Conservation (phyloP, 163 green algal genomes). For the Chlorella variabilis region DNA sequence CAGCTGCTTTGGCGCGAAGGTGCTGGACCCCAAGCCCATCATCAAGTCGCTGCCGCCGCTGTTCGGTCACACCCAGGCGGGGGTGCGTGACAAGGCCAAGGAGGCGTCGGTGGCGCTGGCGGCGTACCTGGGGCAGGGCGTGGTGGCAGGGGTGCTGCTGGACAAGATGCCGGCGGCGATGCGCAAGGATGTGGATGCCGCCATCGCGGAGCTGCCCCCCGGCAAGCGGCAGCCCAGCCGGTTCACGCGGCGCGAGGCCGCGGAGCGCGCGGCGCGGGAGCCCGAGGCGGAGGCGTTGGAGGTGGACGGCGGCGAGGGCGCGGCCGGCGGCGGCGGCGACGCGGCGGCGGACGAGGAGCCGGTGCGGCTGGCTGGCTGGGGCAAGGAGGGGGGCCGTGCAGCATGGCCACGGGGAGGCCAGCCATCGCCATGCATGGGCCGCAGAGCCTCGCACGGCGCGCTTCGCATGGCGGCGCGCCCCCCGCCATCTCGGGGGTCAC, state of each 20-base stretch:
- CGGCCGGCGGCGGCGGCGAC: background rate
- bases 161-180: constrained; percentile 92
- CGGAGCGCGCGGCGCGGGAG: constrained; percentile 48
- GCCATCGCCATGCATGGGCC: no score
- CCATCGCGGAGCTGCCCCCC: constrained; percentile 22
- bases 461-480: no score
- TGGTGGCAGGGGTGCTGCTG: constrained; percentile 71
- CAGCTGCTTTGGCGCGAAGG: constrained; percentile 87
- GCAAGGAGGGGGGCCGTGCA: no score
- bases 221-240: constrained; percentile 62
- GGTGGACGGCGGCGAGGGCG: constrained; percentile 24
- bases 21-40: constrained; percentile 84
- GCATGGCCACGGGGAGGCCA: no score
- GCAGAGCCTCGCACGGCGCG: no score
- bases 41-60: constrained; percentile 83
- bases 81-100: constrained; percentile 89
- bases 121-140: constrained; percentile 50
- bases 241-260: constrained; percentile 80
- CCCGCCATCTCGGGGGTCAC: no score
- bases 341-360: constrained; percentile 43
- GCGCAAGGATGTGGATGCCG: constrained; percentile 87
- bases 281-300: constrained; percentile 44
- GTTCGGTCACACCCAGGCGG: constrained; percentile 89
- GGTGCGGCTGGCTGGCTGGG: no score
- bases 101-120: constrained; percentile 74